Conservation (phyloP, 1,139 yeast species). For the Candida tunisiensis region DNA sequence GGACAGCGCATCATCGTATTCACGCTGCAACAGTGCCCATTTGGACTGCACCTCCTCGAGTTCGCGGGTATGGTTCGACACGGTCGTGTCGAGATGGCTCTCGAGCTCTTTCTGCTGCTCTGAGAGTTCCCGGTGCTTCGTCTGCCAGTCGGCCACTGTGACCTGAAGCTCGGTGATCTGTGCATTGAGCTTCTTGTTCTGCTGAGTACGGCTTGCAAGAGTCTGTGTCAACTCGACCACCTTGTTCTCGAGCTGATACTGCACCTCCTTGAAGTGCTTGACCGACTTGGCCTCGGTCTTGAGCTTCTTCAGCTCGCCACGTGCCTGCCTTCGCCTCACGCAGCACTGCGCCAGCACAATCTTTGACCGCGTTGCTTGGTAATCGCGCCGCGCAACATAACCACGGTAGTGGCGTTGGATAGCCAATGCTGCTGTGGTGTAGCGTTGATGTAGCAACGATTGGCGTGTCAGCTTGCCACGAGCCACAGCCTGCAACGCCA, state of each 20-base stretch:
- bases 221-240: slow-evolving; percentile 88
- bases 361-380: slow-evolving; percentile 27
- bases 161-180: slow-evolving; percentile 37
- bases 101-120: slow-evolving; percentile 35
- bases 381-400: slow-evolving; percentile 30
- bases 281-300: slow-evolving; percentile 83
- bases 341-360: slow-evolving; percentile 63
- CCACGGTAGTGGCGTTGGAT: slow-evolving; percentile 63
- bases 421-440: slow-evolving; percentile 44
- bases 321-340: slow-evolving; percentile 63
- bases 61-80: no score
- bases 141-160: slow-evolving; percentile 18
- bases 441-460: slow-evolving; percentile 29
- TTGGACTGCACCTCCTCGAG: no score
- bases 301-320: slow-evolving; percentile 40
- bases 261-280: slow-evolving; percentile 76
- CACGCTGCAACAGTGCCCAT: background rate
- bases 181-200: slow-evolving; percentile 52
- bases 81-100: slow-evolving; percentile 46
- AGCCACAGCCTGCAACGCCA: slow-evolving; percentile 46
- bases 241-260: slow-evolving; percentile 85
- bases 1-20: slow-evolving; percentile 1
- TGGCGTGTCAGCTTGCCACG: slow-evolving; percentile 52
- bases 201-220: slow-evolving; percentile 59
- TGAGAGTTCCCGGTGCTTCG: slow-evolving; percentile 29